Percentiles rank a stretch among this genome's conserved stretches.
These are phyloP conservation scores for Daldinia loculata DNA, from an alignment of 495 filamentous ascomycete species.

Conservation along the genomic window DNA sequence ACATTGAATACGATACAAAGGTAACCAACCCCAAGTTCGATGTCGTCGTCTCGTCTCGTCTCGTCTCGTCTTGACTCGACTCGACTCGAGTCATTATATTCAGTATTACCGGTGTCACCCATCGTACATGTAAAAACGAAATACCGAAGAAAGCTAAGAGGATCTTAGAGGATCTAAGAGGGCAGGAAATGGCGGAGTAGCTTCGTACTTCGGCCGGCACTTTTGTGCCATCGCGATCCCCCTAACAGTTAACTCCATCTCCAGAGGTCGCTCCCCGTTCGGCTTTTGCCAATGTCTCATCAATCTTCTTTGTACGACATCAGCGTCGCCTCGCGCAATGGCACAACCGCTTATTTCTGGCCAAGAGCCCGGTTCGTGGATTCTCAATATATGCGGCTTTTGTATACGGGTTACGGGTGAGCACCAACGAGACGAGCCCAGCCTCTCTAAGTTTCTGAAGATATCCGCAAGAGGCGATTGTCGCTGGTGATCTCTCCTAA, in stretches of 20 bases:
- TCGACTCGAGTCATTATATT: conserved; percentile 29
- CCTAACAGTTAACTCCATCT: conserved; percentile 13
- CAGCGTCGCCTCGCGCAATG: conserved; percentile 26
- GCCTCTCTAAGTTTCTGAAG: not conserved
- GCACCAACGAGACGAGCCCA: not conserved
- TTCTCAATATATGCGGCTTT: conserved; percentile 15
- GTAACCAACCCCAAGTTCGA: not conserved
- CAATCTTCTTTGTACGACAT: conserved; percentile 7
- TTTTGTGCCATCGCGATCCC: conserved; percentile 29
- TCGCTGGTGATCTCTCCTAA: conserved; percentile 1
- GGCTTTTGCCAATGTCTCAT: conserved; percentile 3
- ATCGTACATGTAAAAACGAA: conserved; percentile 18
- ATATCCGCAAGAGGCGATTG: not conserved
- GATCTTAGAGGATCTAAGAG: conserved; percentile 3
- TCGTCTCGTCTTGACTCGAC: conserved; percentile 24
- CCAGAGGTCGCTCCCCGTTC: not conserved
- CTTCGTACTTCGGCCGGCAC: conserved; percentile 26
- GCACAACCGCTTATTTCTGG: conserved; percentile 17
- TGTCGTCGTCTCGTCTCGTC: conserved; percentile 22
- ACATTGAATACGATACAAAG: conserved; percentile 2
- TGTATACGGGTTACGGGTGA: not conserved
- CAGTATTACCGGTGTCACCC: conserved; percentile 27
- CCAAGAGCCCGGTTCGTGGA: conserved; percentile 34
- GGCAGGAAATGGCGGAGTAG: conserved; percentile 35
- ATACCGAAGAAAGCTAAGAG: conserved; percentile 8